Evolutionary conservation across 257 asterid genomes (phyloP), one percentile per base, ranked within the genome.

Genomic region (Fraxinus pennsylvanica): DNA sequence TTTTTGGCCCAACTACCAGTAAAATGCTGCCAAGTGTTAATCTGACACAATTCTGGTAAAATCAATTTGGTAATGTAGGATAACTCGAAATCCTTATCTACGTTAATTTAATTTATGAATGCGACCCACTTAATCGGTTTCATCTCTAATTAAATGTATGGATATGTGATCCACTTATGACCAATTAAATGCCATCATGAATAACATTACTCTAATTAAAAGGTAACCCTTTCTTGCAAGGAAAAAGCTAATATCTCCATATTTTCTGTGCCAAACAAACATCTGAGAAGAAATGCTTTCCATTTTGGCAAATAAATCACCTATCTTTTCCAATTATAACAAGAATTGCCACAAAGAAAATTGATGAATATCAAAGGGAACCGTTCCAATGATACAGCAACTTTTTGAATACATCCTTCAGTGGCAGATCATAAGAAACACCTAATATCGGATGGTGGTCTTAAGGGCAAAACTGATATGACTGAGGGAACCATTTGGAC

Each of bases 401-500:
- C 66, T 33, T 47, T 13, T 52, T 80, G 21, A 19, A 14, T 35
- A 15, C 45, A 74, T 41, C 47, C 6, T 39, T n/a, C 59, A 54
- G 10, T 3, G 69, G 35, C 15, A 19, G n/a, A 36, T 36, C 47
- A 70, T 68, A 63, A n/a, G 68, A 29, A 73, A 41, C 30, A 29
- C 1, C 69, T 9, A 10, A 41, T 4, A 6, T 71, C 68, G 36
- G 22, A 27, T 36, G 66, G 67, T 43, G 17, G 10, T 72, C 32
- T 74, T 54, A 72, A 6, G 74, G 47, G 80, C 76, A 76, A 76
- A 59, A 57, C 13, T 45, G 71, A 74, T 81, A 86, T 19, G 94
- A 89, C 76, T 81, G 81, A 22, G 93, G 87, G 87, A 88, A 91
- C 79, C 84, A 88, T 88, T 85, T 91, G 68, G 87, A 82, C 27